A percentile compares a stretch with the other conserved stretches of the same genome.
These are phyloP conservation scores for Peniophora sp. DNA, from an alignment of 1,284 basidiomycete genomes.

Conservation along the genomic window DNA sequence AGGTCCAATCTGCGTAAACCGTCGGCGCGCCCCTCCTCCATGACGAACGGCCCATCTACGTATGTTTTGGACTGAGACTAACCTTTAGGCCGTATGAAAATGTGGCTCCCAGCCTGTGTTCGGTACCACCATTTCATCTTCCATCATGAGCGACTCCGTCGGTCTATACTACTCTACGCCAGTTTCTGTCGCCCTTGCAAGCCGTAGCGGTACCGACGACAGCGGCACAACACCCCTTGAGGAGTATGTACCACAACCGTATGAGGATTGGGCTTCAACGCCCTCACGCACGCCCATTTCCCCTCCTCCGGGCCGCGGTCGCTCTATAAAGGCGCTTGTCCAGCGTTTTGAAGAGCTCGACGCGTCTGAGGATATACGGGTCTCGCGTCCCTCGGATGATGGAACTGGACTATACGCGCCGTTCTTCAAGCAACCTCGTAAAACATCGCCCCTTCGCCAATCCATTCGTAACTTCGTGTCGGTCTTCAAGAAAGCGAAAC, in stretches of 20 bases:
- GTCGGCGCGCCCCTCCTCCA: too few species aligned
- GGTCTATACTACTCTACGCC: too few species aligned
- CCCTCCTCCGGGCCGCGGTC: slow-evolving; percentile 6
- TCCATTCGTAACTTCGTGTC: slow-evolving; percentile 61
- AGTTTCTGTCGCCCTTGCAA: too few species aligned
- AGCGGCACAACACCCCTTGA: not conserved
- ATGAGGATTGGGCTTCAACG: slow-evolving; percentile 18
- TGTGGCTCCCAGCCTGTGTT: too few species aligned
- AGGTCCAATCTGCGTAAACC: too few species aligned
- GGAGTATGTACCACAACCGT: slow-evolving; percentile 10
- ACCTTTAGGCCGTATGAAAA: too few species aligned
- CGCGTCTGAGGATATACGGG: not conserved
- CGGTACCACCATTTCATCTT: too few species aligned
- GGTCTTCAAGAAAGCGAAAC: slow-evolving; percentile 49
- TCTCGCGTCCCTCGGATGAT: not conserved
- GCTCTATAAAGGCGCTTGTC: slow-evolving; percentile 29
- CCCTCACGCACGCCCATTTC: slow-evolving; percentile 11
- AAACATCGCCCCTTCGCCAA: slow-evolving; percentile 46
- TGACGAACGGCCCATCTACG: too few species aligned
- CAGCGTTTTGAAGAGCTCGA: slow-evolving; percentile 24
- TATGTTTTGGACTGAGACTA: too few species aligned
- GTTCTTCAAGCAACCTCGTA: slow-evolving; percentile 9
- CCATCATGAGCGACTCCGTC: too few species aligned
- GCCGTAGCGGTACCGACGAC: too few species aligned
- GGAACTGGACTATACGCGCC: slow-evolving; percentile 8